phyloP scores from a whole-genome alignment of 2,329 filamentous ascomycete genomes.

The Ceratocystis cubensis region DNA sequence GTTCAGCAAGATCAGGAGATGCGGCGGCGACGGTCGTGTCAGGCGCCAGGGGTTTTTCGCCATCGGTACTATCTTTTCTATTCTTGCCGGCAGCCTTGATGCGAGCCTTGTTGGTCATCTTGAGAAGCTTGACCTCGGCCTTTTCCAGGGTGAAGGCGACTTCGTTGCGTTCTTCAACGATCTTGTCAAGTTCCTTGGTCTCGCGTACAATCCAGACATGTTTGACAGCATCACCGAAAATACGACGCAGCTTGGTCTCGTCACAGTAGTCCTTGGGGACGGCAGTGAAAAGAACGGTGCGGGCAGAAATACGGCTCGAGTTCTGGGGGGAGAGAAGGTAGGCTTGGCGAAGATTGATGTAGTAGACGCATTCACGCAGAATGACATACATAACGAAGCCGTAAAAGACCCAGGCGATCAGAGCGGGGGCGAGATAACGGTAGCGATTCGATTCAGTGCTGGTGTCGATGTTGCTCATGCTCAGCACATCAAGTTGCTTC shows the following conservation, averaged over 20 bases:
- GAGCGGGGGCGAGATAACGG: conserved; percentile 70
- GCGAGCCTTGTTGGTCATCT: conserved; percentile 59
- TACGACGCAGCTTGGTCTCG: conserved; percentile 59
- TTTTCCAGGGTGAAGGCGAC: conserved; percentile 70
- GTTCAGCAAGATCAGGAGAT: conserved; percentile 38
- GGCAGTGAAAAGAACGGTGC: conserved; percentile 78
- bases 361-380: conserved; percentile 78
- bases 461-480: conserved; percentile 61
- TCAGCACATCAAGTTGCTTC: conserved; percentile 61
- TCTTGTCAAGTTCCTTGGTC: conserved; percentile 61
- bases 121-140: conserved; percentile 77
- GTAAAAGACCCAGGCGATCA: conserved; percentile 71
- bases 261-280: conserved; percentile 70
- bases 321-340: conserved; percentile 79
- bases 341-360: conserved; percentile 83
- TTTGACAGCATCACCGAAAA: conserved; percentile 73
- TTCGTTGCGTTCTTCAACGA: conserved; percentile 70
- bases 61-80: conserved; percentile 38
- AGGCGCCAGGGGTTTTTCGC: conserved; percentile 34
- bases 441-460: conserved; percentile 39
- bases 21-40: conserved; percentile 31
- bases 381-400: conserved; percentile 81
- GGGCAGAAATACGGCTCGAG: conserved; percentile 72
- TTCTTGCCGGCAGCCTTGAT: conserved; percentile 47
- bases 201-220: conserved; percentile 75